Base-by-base conservation (phyloP, 495 filamentous ascomycete genomes). In the Neurospora sp. region DNA sequence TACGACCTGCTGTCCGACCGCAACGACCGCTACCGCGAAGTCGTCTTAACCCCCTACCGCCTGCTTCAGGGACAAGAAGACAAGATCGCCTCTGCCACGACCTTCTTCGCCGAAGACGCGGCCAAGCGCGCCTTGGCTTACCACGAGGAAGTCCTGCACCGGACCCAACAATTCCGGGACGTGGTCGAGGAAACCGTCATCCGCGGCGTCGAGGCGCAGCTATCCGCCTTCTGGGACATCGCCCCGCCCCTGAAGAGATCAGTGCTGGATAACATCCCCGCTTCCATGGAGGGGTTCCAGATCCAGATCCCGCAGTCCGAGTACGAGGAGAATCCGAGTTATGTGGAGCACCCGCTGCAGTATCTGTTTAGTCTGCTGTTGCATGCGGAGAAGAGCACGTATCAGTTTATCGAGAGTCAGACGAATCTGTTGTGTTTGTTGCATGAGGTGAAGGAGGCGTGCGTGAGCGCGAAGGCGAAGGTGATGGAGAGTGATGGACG, bases 221-320 rank as follows among this genome's bases (percentile, higher is more conserved):
- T 97, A 0, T 92, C 89, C 18, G 94, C 94, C 4, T 99, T 98
- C 83, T 99, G 96, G 96, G 96, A 99, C 77, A 97, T 98, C 75
- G 96, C 94, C 0, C 96, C 96, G 1, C 86, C 89, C 1, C 87
- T 99, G 0, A 85, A 90, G 10, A 86, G 89, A 1, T 81, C 31
- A 0, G 31, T 97, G 27, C 87, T 94, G 6, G 91, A 96, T 75
- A 91, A 91, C 76, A 88, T 98, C 18, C 94, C 94, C 0, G 76
- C 81, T 5, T 73, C 74, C 22, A 79, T 85, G 72, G 74, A 75
- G 18, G 75, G 76, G n/a, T 87, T 93, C 71, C 75, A 80, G 10
- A 87, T 89, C 70, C 91, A 92, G 80, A 88, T 99, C 69, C 96
- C 96, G 0, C 75, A 84, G 0, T 81, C 87, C 38, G 96, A 99